Evolutionary conservation across 2,329 filamentous ascomycete genomes (phyloP).

Genomic region (Anthostomella pinea): DNA sequence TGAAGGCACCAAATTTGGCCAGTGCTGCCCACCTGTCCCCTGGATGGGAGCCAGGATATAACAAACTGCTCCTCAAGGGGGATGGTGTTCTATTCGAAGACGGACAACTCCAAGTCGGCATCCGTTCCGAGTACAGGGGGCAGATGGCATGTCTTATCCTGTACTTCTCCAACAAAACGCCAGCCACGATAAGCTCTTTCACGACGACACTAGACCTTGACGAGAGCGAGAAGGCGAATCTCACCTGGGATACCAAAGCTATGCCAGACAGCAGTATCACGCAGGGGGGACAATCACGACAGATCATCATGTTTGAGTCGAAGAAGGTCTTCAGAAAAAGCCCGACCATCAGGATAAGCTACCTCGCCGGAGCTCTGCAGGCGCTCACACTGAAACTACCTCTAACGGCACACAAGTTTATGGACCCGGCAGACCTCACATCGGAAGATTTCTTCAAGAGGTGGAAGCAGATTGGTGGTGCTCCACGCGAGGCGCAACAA

Average conservation of each 20-base stretch:
- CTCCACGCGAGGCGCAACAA: conserved; percentile 80
- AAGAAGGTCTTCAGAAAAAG: conserved; percentile 76
- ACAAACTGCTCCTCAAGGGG: conserved; percentile 71
- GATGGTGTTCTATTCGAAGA: conserved; percentile 96
- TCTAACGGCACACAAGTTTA: conserved; percentile 88
- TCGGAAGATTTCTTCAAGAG: conserved; percentile 97
- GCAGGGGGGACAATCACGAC: conserved; percentile 76
- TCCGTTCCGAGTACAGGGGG: conserved; percentile 92
- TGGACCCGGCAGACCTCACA: conserved; percentile 83
- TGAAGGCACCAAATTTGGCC: conserved; percentile 78
- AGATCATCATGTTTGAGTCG: conserved; percentile 92
- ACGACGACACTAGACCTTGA: conserved; percentile 91
- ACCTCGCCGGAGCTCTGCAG: conserved; percentile 89
- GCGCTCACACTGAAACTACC: conserved; percentile 89
- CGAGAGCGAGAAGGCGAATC: conserved; percentile 56
- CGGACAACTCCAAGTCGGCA: conserved; percentile 84
- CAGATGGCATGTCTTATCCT: conserved; percentile 93
- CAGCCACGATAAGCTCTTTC: conserved; percentile 80
- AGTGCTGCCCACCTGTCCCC: conserved; percentile 90
- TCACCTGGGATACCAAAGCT: conserved; percentile 85
- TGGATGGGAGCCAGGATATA: conserved; percentile 90
- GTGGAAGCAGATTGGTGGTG: conserved; percentile 96
- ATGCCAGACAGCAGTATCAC: conserved; percentile 79
- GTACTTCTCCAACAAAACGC: conserved; percentile 94
- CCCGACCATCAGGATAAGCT: conserved; percentile 91